A percentile compares a stretch with the other conserved stretches of the same genome.
These are phyloP conservation scores for Laetiporus sulphureus DNA, from an alignment of 1,284 basidiomycete genomes.

Conservation along the genomic window DNA sequence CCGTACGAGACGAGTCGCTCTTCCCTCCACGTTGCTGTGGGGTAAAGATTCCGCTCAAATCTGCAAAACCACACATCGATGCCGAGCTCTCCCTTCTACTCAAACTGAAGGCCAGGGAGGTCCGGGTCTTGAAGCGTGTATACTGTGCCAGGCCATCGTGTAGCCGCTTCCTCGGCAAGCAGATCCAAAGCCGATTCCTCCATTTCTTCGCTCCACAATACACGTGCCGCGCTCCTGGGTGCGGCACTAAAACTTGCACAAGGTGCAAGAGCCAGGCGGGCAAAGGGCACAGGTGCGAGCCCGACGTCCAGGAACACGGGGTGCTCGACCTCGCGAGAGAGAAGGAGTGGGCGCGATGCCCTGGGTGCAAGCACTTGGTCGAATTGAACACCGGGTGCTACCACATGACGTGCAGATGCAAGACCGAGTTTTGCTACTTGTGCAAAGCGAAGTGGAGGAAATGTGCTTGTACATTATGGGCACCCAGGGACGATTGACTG, in stretches of 20 bases:
- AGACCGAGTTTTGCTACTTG: slow-evolving; percentile 33
- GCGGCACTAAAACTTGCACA: slow-evolving; percentile 13
- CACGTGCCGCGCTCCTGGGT: slow-evolving; percentile 6
- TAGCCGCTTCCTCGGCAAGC: slow-evolving; percentile 32
- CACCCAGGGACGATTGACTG: no score
- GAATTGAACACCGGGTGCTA: slow-evolving; percentile 36
- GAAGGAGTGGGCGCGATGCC: slow-evolving; percentile 37
- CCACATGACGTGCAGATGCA: slow-evolving; percentile 43
- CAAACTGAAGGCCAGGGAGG: slow-evolving; percentile 23
- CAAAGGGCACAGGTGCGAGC: slow-evolving; percentile 13
- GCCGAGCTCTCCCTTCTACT: slow-evolving; percentile 20
- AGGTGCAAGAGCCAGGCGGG: slow-evolving; percentile 18
- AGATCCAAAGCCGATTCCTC: no score
- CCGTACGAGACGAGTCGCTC: slow-evolving; percentile 28
- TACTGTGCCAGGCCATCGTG: slow-evolving; percentile 31
- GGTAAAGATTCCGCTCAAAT: slow-evolving; percentile 22
- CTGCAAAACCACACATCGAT: slow-evolving; percentile 15
- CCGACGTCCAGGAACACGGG: slow-evolving; percentile 11
- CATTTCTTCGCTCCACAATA: slow-evolving; percentile 10
- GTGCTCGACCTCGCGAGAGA: slow-evolving; percentile 27
- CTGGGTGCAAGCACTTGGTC: slow-evolving; percentile 35
- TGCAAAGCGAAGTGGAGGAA: slow-evolving; percentile 36
- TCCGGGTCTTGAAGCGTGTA: slow-evolving; percentile 25
- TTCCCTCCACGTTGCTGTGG: slow-evolving; percentile 32
- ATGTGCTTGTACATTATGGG: slow-evolving; percentile 32